Evolutionary conservation across 2,329 filamentous ascomycete genomes (phyloP).

Genomic region (Aspergillus nomiae): DNA sequence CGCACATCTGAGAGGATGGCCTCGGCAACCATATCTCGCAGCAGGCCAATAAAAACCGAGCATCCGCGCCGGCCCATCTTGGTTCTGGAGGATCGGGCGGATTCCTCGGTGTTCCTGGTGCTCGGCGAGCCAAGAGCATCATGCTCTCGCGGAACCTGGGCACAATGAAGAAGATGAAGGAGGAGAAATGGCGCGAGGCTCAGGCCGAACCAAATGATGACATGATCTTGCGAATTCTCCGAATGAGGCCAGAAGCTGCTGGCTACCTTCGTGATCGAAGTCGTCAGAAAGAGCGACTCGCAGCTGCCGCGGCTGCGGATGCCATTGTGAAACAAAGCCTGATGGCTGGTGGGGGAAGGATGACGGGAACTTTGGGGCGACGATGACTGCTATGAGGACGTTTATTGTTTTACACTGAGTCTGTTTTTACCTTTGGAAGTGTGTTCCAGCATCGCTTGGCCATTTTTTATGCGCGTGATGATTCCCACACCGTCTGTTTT

Average conservation of each 20-base stretch:
- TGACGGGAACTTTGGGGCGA: conserved; percentile 48
- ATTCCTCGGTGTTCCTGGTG: conserved; percentile 50
- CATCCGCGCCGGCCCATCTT: conserved; percentile 67
- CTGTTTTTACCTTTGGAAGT: conserved; percentile 4
- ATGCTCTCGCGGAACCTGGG: conserved; percentile 93
- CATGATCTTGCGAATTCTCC: conserved; percentile 91
- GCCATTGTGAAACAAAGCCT: conserved; percentile 94
- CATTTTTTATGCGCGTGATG: conserved; percentile 13
- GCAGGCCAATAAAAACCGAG: conserved; percentile 66
- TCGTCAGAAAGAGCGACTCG: conserved; percentile 89
- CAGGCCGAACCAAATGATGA: conserved; percentile 97
- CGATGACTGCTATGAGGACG: conserved; percentile 21
- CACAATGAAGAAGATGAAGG: conserved; percentile 93
- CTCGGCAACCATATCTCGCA: conserved; percentile 77
- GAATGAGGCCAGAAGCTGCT: conserved; percentile 90
- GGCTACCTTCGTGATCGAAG: conserved; percentile 86
- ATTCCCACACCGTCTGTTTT: conserved; percentile 13
- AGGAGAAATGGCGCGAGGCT: conserved; percentile 91
- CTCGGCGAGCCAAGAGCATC: conserved; percentile 67
- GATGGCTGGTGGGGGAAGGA: conserved; percentile 58
- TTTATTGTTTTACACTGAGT: conserved; percentile 9
- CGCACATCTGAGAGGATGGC: conserved; percentile 97
- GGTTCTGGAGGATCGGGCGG: conserved; percentile 42
- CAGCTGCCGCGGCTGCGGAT: conserved; percentile 85
- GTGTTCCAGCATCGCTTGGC: conserved; percentile 12